Percentiles rank a stretch among this genome's conserved stretches.
These are phyloP conservation scores for Furcasterigmium furcatum DNA, from an alignment of 2,329 filamentous ascomycete species.

Conservation along the genomic window DNA sequence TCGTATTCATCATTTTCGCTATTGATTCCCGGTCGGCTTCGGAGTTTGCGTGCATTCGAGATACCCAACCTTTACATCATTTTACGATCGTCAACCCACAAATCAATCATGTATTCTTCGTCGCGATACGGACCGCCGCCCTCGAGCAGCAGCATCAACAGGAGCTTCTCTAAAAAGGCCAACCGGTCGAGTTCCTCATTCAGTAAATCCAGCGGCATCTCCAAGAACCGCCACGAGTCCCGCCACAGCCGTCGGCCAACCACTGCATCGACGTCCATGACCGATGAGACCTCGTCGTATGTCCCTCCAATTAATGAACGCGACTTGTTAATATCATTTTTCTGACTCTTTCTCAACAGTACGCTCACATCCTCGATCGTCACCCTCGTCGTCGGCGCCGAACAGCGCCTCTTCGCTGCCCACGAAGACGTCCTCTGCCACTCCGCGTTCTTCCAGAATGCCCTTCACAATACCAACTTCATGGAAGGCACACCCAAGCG, in stretches of 20 bases:
- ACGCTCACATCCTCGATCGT: conserved; percentile 66
- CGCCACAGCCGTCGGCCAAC: conserved; percentile 42
- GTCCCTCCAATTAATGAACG: neutral
- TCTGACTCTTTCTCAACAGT: conserved; percentile 29
- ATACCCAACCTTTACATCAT: conserved; percentile 1
- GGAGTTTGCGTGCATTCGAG: neutral
- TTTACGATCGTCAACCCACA: neutral
- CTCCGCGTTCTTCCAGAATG: conserved; percentile 74
- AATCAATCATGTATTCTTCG: neutral
- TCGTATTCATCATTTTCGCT: neutral
- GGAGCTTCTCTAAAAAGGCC: conserved; percentile 51
- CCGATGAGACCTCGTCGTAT: conserved; percentile 30
- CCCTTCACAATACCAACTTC: conserved; percentile 60
- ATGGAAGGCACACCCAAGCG: conserved; percentile 61
- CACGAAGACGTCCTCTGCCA: conserved; percentile 80
- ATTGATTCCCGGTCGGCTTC: neutral
- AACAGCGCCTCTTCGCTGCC: conserved; percentile 85
- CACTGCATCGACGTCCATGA: conserved; percentile 37
- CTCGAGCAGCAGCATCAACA: conserved; percentile 21
- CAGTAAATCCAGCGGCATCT: conserved; percentile 50
- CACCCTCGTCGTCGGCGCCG: conserved; percentile 75
- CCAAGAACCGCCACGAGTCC: conserved; percentile 52
- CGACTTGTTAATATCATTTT: conserved; percentile 3
- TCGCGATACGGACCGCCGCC: conserved; percentile 39
- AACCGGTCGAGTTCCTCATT: conserved; percentile 52